phyloP scores from a whole-genome alignment of 345 rosid genomes.

The Heritiera littoralis region DNA sequence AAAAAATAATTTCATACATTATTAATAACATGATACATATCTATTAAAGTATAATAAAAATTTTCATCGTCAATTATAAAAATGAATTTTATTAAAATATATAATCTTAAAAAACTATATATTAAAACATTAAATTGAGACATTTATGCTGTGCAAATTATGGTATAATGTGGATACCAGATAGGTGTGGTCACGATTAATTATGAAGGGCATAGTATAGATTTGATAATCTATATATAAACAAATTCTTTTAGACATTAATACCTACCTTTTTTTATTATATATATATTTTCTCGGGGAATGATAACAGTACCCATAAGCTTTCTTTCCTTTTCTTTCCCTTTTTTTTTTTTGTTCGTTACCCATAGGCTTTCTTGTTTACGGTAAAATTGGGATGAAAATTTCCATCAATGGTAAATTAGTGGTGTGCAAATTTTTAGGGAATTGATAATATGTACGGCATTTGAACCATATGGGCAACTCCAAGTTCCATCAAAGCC shows the following conservation, averaged over 20 bases:
- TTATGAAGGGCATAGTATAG: not conserved
- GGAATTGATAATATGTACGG: too few species aligned
- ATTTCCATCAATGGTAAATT: not conserved
- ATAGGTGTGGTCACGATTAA: not conserved
- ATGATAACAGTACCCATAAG: not conserved
- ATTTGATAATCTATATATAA: not conserved
- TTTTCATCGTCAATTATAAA: too few species aligned
- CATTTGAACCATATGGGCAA: not conserved
- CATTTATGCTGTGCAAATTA: not conserved
- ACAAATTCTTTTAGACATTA: conserved; percentile 11
- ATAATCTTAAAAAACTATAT: not conserved
- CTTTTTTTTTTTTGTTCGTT: not conserved
- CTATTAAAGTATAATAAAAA: too few species aligned
- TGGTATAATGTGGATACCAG: too few species aligned
- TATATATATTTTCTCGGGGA: not conserved
- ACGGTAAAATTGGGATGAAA: not conserved
- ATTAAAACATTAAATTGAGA: not conserved
- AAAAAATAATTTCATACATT: too few species aligned
- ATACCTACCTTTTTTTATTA: not conserved
- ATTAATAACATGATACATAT: too few species aligned
- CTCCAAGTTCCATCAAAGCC: conserved; percentile 17
- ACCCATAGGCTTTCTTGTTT: not conserved
- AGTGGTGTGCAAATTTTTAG: too few species aligned
- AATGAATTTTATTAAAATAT: not conserved
- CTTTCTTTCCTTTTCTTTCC: too few species aligned